These are phyloP conservation scores for Colletotrichum eremochloae DNA, from an alignment of 2,329 filamentous ascomycete genomes.

Conservation along the genomic window DNA sequence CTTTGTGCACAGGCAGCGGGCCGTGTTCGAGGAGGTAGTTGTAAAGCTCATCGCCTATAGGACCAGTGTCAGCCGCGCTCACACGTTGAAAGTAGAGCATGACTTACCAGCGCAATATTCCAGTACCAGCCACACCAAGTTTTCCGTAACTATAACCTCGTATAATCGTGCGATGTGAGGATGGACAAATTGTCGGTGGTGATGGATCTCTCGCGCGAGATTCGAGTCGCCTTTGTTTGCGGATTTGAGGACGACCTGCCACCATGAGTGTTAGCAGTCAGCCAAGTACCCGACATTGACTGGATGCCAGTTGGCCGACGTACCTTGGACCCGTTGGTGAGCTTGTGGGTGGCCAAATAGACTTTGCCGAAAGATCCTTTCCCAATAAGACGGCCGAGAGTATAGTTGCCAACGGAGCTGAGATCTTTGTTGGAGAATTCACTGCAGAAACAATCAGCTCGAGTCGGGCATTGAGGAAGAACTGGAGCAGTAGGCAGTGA, in stretches of 20 bases:
- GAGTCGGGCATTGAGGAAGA: neutral
- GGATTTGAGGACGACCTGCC: constrained; percentile 95
- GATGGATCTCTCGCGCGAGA: constrained; percentile 96
- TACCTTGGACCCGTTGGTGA: constrained; percentile 98
- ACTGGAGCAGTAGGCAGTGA: neutral
- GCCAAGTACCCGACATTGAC: neutral
- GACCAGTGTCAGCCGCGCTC: constrained; percentile 47
- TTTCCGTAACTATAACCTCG: constrained; percentile 98
- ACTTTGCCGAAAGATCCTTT: constrained; percentile 99
- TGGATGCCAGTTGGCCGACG: constrained; percentile 42
- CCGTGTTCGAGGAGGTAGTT: constrained; percentile 93
- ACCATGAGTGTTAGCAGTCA: constrained; percentile 22
- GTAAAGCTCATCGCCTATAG: constrained; percentile 91
- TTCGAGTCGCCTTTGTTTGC: constrained; percentile 97
- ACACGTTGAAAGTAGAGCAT: constrained; percentile 43
- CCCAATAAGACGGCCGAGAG: constrained; percentile 89
- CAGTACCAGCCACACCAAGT: constrained; percentile 93
- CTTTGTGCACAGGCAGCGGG: constrained; percentile 84
- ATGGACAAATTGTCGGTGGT: constrained; percentile 97
- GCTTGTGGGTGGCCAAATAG: constrained; percentile 94
- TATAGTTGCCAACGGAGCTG: constrained; percentile 94
- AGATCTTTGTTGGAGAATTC: constrained; percentile 95
- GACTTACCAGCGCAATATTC: constrained; percentile 90
- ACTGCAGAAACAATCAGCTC: constrained; percentile 62
- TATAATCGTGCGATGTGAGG: constrained; percentile 97